A percentile compares a stretch with the other conserved stretches of the same genome.
phyloP scores from a whole-genome alignment of 768 basidiomycete genomes.

The Suillus decipiens region DNA sequence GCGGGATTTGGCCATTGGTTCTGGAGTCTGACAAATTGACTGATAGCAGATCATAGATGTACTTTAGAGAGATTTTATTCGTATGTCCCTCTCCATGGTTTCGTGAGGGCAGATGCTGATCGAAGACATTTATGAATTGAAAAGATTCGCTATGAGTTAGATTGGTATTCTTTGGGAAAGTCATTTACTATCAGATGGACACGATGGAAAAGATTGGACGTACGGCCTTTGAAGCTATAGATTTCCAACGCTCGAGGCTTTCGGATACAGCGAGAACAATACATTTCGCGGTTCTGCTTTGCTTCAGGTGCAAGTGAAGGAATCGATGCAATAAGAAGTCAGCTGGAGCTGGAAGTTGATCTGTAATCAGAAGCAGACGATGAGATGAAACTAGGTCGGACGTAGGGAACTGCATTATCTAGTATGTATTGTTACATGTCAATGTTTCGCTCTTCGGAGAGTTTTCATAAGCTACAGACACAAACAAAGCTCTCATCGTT shows the following conservation, averaged over 20 bases:
- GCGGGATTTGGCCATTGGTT: slow-evolving; percentile 19
- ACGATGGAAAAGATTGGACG: slow-evolving; percentile 25
- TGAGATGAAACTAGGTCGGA: slow-evolving; percentile 50
- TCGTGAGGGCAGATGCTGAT: slow-evolving; percentile 33
- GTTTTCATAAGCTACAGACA: not conserved
- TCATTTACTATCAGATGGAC: slow-evolving; percentile 11
- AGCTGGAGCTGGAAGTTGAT: slow-evolving; percentile 68
- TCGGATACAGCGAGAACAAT: slow-evolving; percentile 62
- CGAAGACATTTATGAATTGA: slow-evolving; percentile 54
- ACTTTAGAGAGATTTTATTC: slow-evolving; percentile 25
- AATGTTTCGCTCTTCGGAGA: no score
- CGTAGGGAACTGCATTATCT: slow-evolving; percentile 49
- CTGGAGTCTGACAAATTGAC: slow-evolving; percentile 21
- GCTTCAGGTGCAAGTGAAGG: slow-evolving; percentile 55
- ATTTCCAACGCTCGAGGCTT: slow-evolving; percentile 59
- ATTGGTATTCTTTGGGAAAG: slow-evolving; percentile 33
- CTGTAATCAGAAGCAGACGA: slow-evolving; percentile 64
- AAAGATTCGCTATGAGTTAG: slow-evolving; percentile 42
- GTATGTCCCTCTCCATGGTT: slow-evolving; percentile 12
- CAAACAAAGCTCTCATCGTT: not conserved
- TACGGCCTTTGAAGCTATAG: slow-evolving; percentile 65
- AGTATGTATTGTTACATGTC: not conserved
- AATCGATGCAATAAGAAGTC: slow-evolving; percentile 69
- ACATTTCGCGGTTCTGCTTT: slow-evolving; percentile 34
- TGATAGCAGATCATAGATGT: slow-evolving; percentile 39